Percentiles rank a stretch among this genome's conserved stretches.
These are phyloP conservation scores for Nannizziopsis barbatae DNA, from an alignment of 2,329 filamentous ascomycete species.

Conservation along the genomic window DNA sequence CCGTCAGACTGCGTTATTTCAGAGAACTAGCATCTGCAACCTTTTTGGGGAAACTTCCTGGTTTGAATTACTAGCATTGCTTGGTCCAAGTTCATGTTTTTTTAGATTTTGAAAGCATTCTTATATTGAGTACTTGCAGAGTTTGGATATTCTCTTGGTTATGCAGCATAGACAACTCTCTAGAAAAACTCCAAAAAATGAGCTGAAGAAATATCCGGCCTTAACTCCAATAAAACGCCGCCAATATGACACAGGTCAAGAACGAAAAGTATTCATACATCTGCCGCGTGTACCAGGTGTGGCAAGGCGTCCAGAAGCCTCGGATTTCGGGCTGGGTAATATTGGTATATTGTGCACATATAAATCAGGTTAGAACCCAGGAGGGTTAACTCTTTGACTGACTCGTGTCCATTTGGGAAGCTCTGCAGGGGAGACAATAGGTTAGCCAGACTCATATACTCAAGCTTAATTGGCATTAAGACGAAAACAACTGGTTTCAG, in stretches of 20 bases:
- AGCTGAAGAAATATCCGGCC: not conserved
- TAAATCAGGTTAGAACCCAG: conserved; percentile 58
- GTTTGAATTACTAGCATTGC: too few species aligned
- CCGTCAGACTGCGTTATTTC: not conserved
- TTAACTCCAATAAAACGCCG: conserved; percentile 3
- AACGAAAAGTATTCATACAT: conserved; percentile 4
- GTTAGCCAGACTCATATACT: conserved; percentile 7
- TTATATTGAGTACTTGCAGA: conserved; percentile 2
- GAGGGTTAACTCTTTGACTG: conserved; percentile 85
- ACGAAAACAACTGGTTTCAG: not conserved
- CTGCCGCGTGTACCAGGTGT: not conserved
- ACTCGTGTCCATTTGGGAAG: conserved; percentile 90
- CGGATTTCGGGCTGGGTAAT: not conserved
- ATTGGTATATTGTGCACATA: not conserved
- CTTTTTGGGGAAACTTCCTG: too few species aligned
- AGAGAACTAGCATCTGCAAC: not conserved
- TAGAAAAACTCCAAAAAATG: not conserved
- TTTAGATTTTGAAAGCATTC: conserved; percentile 1
- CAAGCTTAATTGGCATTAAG: not conserved
- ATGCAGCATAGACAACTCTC: conserved; percentile 6
- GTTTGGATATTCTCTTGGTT: conserved; percentile 2
- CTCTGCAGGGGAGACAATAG: conserved; percentile 41
- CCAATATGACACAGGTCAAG: not conserved
- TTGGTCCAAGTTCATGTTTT: too few species aligned
- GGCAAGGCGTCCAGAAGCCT: not conserved